Conservation (phyloP, 106 monocot genomes). For the Gastrodia elata region DNA sequence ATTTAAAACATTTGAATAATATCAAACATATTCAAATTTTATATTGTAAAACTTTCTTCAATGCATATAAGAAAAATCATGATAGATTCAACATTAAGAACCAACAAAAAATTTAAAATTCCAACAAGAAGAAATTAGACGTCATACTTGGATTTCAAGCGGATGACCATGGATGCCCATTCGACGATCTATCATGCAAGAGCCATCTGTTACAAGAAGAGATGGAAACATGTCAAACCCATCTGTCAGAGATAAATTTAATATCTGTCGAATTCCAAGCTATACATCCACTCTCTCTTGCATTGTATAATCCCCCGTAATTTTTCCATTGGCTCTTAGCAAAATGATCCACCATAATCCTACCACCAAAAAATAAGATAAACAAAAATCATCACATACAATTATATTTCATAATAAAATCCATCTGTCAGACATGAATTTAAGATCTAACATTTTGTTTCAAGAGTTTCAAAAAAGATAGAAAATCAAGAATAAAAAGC, state of each 20-base stretch:
- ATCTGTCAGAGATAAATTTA: conserved; percentile 88
- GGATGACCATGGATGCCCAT: conserved; percentile 99
- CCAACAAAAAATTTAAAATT: conserved; percentile 2
- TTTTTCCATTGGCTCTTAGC: conserved; percentile 89
- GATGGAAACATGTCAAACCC: conserved; percentile 99
- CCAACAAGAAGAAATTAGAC: not conserved
- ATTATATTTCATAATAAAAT: not conserved
- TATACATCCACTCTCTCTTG: conserved; percentile 95
- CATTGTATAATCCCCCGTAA: conserved; percentile 69
- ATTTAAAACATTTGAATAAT: no score
- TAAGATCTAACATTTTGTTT: no score
- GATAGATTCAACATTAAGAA: not conserved
- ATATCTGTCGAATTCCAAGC: conserved; percentile 74
- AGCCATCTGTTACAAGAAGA: conserved; percentile 90
- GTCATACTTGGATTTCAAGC: conserved; percentile 91
- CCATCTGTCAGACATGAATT: no score
- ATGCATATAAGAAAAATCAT: not conserved
- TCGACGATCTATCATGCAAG: conserved; percentile 97
- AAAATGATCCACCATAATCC: conserved; percentile 98
- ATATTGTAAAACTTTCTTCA: no score
- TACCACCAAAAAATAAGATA: conserved; percentile 13
- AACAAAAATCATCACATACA: not conserved
- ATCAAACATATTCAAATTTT: no score
- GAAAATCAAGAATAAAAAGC: no score
- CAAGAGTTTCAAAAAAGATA: no score